A percentile compares a stretch with the other conserved stretches of the same genome.
Evolutionary conservation across 2,329 filamentous ascomycete species (phyloP).

Genomic region (Didymella pinodella): DNA sequence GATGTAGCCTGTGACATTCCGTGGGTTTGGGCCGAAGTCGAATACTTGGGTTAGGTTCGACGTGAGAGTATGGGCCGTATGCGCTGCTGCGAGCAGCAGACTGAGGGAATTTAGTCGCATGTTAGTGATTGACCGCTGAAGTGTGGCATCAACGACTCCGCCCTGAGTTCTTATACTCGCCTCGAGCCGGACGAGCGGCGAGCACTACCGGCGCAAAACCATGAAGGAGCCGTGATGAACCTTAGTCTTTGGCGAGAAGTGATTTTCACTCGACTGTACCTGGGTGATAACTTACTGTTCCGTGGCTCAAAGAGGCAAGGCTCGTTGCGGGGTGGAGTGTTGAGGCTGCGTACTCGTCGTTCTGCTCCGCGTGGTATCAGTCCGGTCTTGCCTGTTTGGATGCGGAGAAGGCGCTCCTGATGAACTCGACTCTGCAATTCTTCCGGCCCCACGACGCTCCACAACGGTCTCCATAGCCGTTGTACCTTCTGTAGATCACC

Average conservation of each 20-base stretch:
- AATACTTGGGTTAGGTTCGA: conserved; percentile 40
- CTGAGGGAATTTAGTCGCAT: conserved; percentile 16
- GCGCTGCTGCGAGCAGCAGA: conserved; percentile 26
- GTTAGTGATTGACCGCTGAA: not conserved
- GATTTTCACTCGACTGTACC: conserved; percentile 3
- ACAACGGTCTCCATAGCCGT: not conserved
- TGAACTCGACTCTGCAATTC: conserved; percentile 12
- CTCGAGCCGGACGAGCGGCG: conserved; percentile 9
- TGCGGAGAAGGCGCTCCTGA: conserved; percentile 16
- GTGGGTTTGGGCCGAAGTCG: conserved; percentile 45
- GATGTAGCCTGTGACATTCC: conserved; percentile 45
- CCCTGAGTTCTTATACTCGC: conserved; percentile 11
- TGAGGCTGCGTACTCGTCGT: not conserved
- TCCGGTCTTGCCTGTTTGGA: conserved; percentile 9
- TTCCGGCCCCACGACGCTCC: conserved; percentile 9
- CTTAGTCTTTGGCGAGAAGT: not conserved
- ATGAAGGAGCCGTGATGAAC: conserved; percentile 2
- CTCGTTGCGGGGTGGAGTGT: conserved; percentile 3
- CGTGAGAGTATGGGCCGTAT: conserved; percentile 33
- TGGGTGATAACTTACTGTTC: conserved; percentile 2
- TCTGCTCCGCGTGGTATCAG: not conserved
- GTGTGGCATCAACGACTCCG: not conserved
- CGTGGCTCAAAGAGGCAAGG: conserved; percentile 5
- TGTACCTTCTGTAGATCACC: not conserved
- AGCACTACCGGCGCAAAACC: not conserved